phyloP scores from a whole-genome alignment of 164 flowering plant genomes.

The Macadamia integrifolia region DNA sequence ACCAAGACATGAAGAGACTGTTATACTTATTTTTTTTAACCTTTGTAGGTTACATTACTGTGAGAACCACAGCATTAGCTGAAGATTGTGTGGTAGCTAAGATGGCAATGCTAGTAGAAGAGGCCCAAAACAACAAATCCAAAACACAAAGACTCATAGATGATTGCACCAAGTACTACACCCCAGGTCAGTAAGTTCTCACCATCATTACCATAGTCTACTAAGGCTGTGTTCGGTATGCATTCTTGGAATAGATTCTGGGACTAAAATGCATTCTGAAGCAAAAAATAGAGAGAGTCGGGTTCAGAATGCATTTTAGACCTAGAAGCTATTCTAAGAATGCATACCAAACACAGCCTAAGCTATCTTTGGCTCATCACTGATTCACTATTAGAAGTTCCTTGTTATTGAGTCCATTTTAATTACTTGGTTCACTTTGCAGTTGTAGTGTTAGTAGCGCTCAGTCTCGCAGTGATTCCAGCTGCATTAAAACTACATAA shows the following conservation, averaged over 20 bases:
- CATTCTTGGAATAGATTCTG: too few species aligned
- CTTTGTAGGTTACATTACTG: constrained; percentile 62
- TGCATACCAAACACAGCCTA: not conserved
- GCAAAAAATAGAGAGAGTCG: too few species aligned
- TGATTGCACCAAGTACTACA: constrained; percentile 66
- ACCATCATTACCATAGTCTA: not conserved
- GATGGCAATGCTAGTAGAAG: constrained; percentile 93
- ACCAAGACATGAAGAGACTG: not conserved
- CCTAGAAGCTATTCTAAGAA: too few species aligned
- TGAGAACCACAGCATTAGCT: constrained; percentile 68
- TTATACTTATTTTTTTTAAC: not conserved
- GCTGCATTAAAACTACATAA: constrained; percentile 40
- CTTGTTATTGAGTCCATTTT: not conserved
- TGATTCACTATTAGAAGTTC: too few species aligned
- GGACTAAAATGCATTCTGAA: too few species aligned
- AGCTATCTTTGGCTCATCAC: not conserved
- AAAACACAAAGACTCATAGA: constrained; percentile 69
- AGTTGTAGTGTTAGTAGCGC: constrained; percentile 59
- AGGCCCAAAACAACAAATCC: constrained; percentile 78
- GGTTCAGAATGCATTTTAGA: too few species aligned
- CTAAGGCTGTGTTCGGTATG: too few species aligned
- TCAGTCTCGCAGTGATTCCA: constrained; percentile 53
- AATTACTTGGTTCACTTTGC: constrained; percentile 18
- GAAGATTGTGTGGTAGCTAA: constrained; percentile 83
- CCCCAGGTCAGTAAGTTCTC: constrained; percentile 55